Conservation (phyloP, 2,329 filamentous ascomycete species). For the Nothophoma quercina region DNA sequence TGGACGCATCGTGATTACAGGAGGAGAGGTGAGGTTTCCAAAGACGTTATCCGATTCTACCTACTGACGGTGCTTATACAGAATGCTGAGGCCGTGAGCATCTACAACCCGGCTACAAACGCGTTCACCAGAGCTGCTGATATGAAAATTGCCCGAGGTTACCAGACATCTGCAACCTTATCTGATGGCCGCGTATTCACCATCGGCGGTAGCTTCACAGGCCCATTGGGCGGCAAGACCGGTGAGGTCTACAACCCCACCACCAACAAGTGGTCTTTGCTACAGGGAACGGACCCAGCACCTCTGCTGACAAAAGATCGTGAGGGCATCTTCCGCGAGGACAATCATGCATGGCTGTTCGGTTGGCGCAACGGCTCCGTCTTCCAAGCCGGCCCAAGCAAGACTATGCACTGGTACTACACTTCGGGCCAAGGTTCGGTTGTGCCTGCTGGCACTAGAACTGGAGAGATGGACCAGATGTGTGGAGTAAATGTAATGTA, state of each 20-base stretch:
- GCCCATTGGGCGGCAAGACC: slow-evolving; percentile 19
- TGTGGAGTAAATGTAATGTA: slow-evolving; percentile 60
- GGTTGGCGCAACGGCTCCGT: slow-evolving; percentile 40
- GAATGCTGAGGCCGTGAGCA: slow-evolving; percentile 22
- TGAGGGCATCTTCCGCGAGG: slow-evolving; percentile 24
- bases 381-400: slow-evolving; percentile 63
- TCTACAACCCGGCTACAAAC: slow-evolving; percentile 26
- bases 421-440: slow-evolving; percentile 53
- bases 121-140: slow-evolving; percentile 21
- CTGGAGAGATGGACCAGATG: slow-evolving; percentile 41
- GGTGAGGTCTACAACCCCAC: slow-evolving; percentile 27
- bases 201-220: slow-evolving; percentile 30
- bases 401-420: slow-evolving; percentile 63
- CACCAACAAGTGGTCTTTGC: slow-evolving; percentile 22
- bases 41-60: too few species aligned
- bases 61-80: too few species aligned
- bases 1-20: slow-evolving; percentile 27
- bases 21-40: too few species aligned
- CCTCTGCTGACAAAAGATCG: slow-evolving; percentile 28
- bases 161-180: slow-evolving; percentile 25
- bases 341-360: slow-evolving; percentile 35
- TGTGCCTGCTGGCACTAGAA: slow-evolving; percentile 52
- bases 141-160: slow-evolving; percentile 28
- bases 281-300: slow-evolving; percentile 25
- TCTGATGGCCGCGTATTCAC: slow-evolving; percentile 31